A percentile compares a stretch with the other conserved stretches of the same genome.
Conservation (phyloP, 306 rosid genomes). For the Fragaria ananassa region DNA sequence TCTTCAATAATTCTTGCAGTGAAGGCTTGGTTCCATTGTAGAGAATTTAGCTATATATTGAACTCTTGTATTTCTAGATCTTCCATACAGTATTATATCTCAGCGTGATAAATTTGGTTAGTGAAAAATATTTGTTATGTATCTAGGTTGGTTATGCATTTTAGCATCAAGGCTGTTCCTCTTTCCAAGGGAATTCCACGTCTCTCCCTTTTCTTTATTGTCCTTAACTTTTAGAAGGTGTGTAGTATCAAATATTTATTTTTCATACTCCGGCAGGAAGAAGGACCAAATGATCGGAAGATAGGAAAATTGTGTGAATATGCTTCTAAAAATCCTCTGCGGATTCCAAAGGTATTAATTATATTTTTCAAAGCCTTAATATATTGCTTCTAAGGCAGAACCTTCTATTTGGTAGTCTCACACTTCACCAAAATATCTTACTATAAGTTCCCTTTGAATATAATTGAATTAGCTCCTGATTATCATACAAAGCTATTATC, state of each 20-base stretch:
- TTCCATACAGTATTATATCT: background rate
- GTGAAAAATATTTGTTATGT: background rate
- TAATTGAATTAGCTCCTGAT: background rate
- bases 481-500: background rate
- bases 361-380: background rate
- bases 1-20: background rate
- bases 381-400: background rate
- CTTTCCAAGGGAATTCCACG: background rate
- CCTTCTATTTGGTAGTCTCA: background rate
- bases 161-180: slow-evolving; percentile 3
- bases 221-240: background rate
- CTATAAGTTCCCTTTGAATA: background rate
- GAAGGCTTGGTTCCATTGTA: background rate
- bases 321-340: slow-evolving; percentile 85
- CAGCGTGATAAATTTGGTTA: background rate
- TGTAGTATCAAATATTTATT: slow-evolving; percentile 1
- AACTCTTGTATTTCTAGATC: background rate
- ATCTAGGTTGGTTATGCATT: slow-evolving; percentile 1
- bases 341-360: slow-evolving; percentile 77
- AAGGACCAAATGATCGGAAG: slow-evolving; percentile 82
- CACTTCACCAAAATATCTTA: background rate
- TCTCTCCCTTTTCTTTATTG: background rate
- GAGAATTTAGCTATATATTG: background rate
- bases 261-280: slow-evolving; percentile 55
- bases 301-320: slow-evolving; percentile 91